Base-by-base conservation (phyloP, 495 filamentous ascomycete species). In the Xylaria longipes region DNA sequence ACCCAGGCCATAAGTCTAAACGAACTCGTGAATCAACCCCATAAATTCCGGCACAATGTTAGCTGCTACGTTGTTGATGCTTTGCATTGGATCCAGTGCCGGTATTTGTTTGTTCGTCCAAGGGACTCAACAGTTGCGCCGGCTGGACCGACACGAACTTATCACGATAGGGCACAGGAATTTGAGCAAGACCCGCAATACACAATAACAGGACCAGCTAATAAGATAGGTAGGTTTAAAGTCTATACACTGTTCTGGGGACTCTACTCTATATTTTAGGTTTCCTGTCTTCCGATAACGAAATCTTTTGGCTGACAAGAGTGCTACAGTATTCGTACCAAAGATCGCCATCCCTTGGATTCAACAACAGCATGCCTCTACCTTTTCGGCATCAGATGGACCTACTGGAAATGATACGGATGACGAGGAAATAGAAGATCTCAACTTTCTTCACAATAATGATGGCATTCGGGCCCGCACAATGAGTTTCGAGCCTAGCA, bases 71-170 rank as follows among this genome's bases (percentile, higher is more conserved):
- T 97, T 20, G 91, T 98, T 2, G 78, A 85, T 5, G 85, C 93
- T 43, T 81, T 91, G 17, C 91, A 97, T 72, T 98, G 95, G 95
- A 95, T 97, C 70, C 95, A 97, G 76, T 92, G 93, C 29, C 86
- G 95, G 69, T 98, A 97, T 80, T 84, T 98, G 3, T 94, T 97
- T 73, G 89, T 97, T 65, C 61, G 61, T 20, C 39, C 61, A 17
- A 37, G 35, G 52, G 15, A 60, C 4, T 5, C 31, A 0, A 25
- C 1, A 9, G 22, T 62, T 43, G 57, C 50, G 22, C 9, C 50
- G 22, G 3, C 17, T 27, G 37, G 27, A 7, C 15, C 39, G 2
- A 12, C 15, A 64, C 14, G 11, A 46, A 33, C 61, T 5, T 14
- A 5, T 14, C 46, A 33, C 1, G 8, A 20, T 20, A 46, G 17